Evolutionary conservation across 208 protist species (phyloP).

Genomic region (Trypanosoma melophagium): DNA sequence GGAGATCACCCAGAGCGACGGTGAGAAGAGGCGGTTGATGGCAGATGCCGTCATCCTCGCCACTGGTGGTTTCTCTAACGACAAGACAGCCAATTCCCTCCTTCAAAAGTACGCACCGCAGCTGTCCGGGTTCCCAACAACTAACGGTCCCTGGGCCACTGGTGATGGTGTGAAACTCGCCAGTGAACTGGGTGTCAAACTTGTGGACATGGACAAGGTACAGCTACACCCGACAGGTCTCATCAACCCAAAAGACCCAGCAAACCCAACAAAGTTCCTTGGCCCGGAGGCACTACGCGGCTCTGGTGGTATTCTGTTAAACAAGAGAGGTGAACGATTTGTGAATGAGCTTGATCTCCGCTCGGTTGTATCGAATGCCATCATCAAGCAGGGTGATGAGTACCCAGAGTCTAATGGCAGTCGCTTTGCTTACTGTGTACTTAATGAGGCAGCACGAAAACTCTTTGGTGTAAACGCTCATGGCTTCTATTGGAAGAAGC

Average conservation of each 20-base stretch:
- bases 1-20: too few species aligned
- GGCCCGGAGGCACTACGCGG: conserved; percentile 95
- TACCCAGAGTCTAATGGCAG: conserved; percentile 60
- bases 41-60: conserved; percentile 84
- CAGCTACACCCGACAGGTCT: conserved; percentile 97
- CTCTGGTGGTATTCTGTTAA: conserved; percentile 93
- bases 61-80: conserved; percentile 87
- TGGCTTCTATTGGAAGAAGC: conserved; percentile 73
- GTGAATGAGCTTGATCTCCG: conserved; percentile 94
- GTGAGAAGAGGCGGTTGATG: conserved; percentile 23
- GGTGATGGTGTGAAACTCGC: conserved; percentile 85
- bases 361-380: conserved; percentile 92
- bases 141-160: conserved; percentile 87
- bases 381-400: conserved; percentile 73
- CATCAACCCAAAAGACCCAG: conserved; percentile 89
- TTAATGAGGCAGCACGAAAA: conserved; percentile 70
- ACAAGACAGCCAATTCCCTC: conserved; percentile 54
- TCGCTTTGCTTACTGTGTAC: conserved; percentile 79
- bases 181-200: conserved; percentile 52
- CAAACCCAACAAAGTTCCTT: conserved; percentile 89
- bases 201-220: conserved; percentile 94
- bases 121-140: conserved; percentile 77
- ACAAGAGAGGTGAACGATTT: conserved; percentile 91
- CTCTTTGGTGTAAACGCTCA: conserved; percentile 78
- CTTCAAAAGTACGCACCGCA: conserved; percentile 79